Evolutionary conservation across 495 filamentous ascomycete species (phyloP).

Genomic region (Hyaloscypha hepaticicola): DNA sequence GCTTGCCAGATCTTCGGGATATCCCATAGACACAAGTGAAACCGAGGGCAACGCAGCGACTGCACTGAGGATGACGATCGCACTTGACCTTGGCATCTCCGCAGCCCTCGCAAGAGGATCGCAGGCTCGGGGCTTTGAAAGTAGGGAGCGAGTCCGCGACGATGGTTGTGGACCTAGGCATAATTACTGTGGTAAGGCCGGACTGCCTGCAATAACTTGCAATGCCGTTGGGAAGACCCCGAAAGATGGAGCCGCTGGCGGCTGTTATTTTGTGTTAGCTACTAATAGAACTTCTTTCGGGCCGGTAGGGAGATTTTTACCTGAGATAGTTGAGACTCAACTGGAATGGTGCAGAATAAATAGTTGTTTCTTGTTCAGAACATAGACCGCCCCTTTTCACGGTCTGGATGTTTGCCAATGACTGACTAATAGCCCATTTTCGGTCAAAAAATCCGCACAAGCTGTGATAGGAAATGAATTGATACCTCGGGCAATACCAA

Average conservation of each 20-base stretch:
- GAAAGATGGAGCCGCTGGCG: background rate
- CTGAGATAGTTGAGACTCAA: background rate
- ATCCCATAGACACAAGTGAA: slow-evolving; percentile 43
- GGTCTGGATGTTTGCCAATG: background rate
- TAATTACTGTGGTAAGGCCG: background rate
- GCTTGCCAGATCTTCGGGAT: slow-evolving; percentile 35
- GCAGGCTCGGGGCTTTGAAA: slow-evolving; percentile 31
- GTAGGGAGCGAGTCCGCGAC: background rate
- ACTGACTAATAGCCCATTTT: slow-evolving; percentile 1
- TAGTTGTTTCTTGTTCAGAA: background rate
- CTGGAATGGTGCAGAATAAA: background rate
- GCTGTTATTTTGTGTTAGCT: background rate
- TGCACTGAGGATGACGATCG: slow-evolving; percentile 39
- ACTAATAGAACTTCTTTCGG: background rate
- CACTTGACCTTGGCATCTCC: slow-evolving; percentile 42
- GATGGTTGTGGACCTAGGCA: slow-evolving; percentile 9
- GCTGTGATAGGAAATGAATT: background rate
- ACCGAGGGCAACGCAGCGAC: slow-evolving; percentile 37
- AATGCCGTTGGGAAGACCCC: background rate
- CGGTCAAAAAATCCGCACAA: background rate
- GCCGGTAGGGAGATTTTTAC: background rate
- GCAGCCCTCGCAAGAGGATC: slow-evolving; percentile 42
- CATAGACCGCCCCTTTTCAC: background rate
- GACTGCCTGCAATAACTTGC: slow-evolving; percentile 5
- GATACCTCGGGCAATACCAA: background rate